Evolutionary conservation across 106 monocot genomes (phyloP), one percentile per base, ranked within the genome.

Genomic region (Apostasia shenzhenica): DNA sequence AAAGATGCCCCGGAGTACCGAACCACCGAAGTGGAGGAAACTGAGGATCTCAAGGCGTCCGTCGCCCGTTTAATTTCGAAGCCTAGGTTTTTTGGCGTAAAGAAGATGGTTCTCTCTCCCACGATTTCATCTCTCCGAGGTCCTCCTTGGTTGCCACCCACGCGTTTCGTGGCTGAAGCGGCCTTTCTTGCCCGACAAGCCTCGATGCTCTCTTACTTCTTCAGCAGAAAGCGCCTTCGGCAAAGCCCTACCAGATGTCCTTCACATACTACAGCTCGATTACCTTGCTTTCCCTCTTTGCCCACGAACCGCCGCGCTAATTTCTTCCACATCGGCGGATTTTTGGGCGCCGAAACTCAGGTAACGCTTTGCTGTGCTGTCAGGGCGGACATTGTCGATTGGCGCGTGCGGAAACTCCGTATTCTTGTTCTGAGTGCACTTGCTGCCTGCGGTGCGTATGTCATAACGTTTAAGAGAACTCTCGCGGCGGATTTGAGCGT

Each of bases 401-500:
- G 5, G 38, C 1, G 44, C 45, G 2, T 45, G 45, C 62, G 26
- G 1, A 42, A 40, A 41, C 12, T 68, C 54, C 54, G 68, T 37
- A 13, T 50, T 53, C 14, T 63, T 2, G 41, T 40, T 51, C 7
- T 66, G 41, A 46, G 68, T 14, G 76, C 59, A 45, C 73, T 59
- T 37, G 39, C 76, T 12, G 76, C 68, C 42, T 84, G 63, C 40
- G 73, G 45, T 54, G 11, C 75, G 70, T 38, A 80, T 53, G 79
- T 54, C 50, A 51, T 51, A 46, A 61, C 76, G 66, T 77, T 72
- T 45, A 59, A 48, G 55, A 76, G 63, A 42, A 77, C 60, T 65
- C 6, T 77, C 1, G 86, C 87, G 41, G 76, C 54, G 54, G 82
- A 60, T n/a, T 70, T 69, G 5, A 70, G 63, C 7, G 57, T 67